Evolutionary conservation across 2,329 filamentous ascomycete species (phyloP).

Genomic region (Aspergillus tamarii): DNA sequence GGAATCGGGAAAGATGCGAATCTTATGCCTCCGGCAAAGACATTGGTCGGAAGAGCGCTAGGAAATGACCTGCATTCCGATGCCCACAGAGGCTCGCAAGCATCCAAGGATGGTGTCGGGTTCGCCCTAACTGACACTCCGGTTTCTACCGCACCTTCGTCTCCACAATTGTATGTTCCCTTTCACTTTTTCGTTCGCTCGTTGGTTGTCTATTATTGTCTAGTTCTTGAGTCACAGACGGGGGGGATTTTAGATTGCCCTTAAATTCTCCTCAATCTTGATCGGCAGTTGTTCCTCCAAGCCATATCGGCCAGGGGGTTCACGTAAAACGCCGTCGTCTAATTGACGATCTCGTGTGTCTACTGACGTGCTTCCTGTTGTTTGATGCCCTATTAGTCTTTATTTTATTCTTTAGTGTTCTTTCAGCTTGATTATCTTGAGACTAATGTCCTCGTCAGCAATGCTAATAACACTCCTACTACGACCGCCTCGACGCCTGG

Average conservation of each 20-base stretch:
- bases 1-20: conserved; percentile 34
- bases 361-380: conserved; percentile 1
- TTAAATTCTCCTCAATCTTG: conserved; percentile 5
- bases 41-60: conserved; percentile 47
- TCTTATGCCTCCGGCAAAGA: conserved; percentile 43
- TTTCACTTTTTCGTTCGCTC: conserved; percentile 21
- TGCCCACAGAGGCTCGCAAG: conserved; percentile 38
- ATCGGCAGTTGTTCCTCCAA: conserved; percentile 11
- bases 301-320: conserved; percentile 8
- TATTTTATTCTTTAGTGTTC: background rate
- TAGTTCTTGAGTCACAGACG: background rate
- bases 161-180: conserved; percentile 61
- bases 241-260: conserved; percentile 13
- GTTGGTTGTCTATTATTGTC: conserved; percentile 19
- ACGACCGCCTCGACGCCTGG: conserved; percentile 65
- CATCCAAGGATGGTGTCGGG: conserved; percentile 53
- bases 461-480: conserved; percentile 26
- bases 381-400: conserved; percentile 3
- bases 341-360: background rate
- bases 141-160: conserved; percentile 63
- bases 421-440: background rate
- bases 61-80: conserved; percentile 45
- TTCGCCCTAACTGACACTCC: conserved; percentile 65
- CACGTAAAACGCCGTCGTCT: background rate
- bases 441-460: conserved; percentile 4